Percentiles rank a stretch among this genome's conserved stretches.
Conservation (phyloP, 192 early-diverging fungal species). For the Coemansia sp. region DNA sequence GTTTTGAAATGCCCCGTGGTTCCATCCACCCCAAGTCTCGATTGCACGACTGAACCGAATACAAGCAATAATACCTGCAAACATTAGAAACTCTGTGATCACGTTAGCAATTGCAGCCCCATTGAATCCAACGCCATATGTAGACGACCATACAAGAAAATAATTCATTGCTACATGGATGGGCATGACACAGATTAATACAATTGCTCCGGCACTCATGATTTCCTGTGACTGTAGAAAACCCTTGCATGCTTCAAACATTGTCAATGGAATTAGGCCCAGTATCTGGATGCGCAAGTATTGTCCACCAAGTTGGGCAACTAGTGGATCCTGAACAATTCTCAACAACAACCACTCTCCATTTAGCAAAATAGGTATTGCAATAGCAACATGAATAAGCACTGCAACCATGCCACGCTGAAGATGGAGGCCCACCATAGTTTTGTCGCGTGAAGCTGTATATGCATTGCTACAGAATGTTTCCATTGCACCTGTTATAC, state of each 20-base stretch:
- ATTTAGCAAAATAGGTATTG: slow-evolving; percentile 1
- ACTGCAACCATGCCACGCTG: slow-evolving; percentile 4
- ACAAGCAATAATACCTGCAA: slow-evolving; percentile 61
- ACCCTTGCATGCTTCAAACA: slow-evolving; percentile 73
- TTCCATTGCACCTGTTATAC: slow-evolving; percentile 49
- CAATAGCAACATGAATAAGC: background rate
- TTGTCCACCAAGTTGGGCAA: slow-evolving; percentile 55
- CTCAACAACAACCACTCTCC: slow-evolving; percentile 59
- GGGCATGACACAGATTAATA: slow-evolving; percentile 63
- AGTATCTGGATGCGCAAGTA: slow-evolving; percentile 64
- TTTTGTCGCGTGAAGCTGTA: slow-evolving; percentile 13
- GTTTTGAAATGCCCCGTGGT: slow-evolving; percentile 57
- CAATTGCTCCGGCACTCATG: slow-evolving; percentile 72
- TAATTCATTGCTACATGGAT: slow-evolving; percentile 72
- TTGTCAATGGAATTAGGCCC: slow-evolving; percentile 66
- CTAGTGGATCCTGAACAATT: slow-evolving; percentile 65
- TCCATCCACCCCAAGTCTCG: slow-evolving; percentile 79
- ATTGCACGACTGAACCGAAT: slow-evolving; percentile 55
- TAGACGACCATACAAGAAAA: slow-evolving; percentile 63
- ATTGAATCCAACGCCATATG: slow-evolving; percentile 62
- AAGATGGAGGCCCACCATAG: background rate
- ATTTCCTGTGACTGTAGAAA: slow-evolving; percentile 76
- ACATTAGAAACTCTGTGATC: slow-evolving; percentile 66
- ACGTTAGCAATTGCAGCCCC: slow-evolving; percentile 74
- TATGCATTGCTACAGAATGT: too few species aligned